phyloP scores from a whole-genome alignment of 768 basidiomycete genomes.

The Mycena belliarum region DNA sequence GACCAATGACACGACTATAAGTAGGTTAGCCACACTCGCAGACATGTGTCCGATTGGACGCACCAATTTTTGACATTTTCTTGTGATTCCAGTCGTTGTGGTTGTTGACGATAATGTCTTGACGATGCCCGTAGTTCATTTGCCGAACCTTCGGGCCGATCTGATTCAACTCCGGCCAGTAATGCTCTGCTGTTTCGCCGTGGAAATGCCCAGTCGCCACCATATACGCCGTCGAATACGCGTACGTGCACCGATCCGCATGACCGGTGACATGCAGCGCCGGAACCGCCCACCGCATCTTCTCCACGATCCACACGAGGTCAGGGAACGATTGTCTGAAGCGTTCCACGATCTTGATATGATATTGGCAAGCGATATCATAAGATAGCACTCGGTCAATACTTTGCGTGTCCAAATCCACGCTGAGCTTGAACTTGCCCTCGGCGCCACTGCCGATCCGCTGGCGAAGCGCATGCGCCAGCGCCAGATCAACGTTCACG shows the following conservation, averaged over 20 bases:
- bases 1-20: background rate
- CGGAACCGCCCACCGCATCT: conserved; percentile 17
- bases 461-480: background rate
- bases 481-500: background rate
- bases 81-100: conserved; percentile 25
- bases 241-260: conserved; percentile 19
- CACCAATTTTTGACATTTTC: conserved; percentile 8
- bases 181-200: background rate
- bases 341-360: conserved; percentile 8
- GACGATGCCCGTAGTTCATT: conserved; percentile 24
- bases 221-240: conserved; percentile 18
- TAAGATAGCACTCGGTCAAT: conserved; percentile 8
- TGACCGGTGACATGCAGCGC: conserved; percentile 25
- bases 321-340: conserved; percentile 12
- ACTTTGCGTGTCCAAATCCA: background rate
- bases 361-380: conserved; percentile 22
- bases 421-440: background rate
- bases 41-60: background rate
- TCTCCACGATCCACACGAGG: conserved; percentile 4
- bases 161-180: conserved; percentile 3
- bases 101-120: conserved; percentile 23
- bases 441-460: conserved; percentile 1
- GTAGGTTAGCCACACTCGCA: too few relatives aligned
- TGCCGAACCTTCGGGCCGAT: conserved; percentile 20
- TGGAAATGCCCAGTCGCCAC: conserved; percentile 20